These are phyloP conservation scores for Cudoniella acicularis DNA, from an alignment of 495 filamentous ascomycete genomes.

Conservation along the genomic window DNA sequence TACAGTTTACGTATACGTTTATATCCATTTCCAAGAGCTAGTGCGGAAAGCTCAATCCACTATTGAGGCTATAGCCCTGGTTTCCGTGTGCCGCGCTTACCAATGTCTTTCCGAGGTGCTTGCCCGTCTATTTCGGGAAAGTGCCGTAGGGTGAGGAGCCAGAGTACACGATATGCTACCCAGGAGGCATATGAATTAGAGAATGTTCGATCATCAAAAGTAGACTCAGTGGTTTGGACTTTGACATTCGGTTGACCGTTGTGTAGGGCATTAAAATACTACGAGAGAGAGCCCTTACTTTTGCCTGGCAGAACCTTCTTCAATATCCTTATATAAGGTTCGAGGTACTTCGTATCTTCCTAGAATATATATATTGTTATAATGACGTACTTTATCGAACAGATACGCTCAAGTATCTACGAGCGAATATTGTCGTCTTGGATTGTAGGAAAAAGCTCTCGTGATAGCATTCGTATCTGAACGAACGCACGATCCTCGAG, in stretches of 20 bases:
- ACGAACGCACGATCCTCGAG: conserved; percentile 20
- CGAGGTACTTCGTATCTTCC: conserved; percentile 31
- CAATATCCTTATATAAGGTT: conserved; percentile 25
- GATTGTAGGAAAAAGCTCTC: conserved; percentile 13
- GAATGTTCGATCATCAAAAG: background rate
- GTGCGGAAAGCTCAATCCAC: background rate
- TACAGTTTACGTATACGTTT: background rate
- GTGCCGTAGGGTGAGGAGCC: background rate
- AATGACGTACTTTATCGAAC: conserved; percentile 21
- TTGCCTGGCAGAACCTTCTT: conserved; percentile 24
- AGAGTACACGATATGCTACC: background rate
- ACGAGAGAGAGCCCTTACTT: conserved; percentile 19
- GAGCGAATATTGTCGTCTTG: conserved; percentile 4
- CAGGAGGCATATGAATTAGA: background rate
- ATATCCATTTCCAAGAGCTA: background rate
- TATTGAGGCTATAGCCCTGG: background rate
- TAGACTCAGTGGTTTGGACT: conserved; percentile 12
- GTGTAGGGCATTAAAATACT: conserved; percentile 17
- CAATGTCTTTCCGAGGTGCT: background rate
- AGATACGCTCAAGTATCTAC: conserved; percentile 12
- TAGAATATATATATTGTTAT: conserved; percentile 28
- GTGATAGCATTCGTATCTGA: conserved; percentile 11
- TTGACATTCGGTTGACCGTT: conserved; percentile 10
- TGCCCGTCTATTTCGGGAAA: background rate
- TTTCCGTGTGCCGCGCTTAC: background rate